Conservation (phyloP, 2,329 filamentous ascomycete species). For the Venturia effusa region DNA sequence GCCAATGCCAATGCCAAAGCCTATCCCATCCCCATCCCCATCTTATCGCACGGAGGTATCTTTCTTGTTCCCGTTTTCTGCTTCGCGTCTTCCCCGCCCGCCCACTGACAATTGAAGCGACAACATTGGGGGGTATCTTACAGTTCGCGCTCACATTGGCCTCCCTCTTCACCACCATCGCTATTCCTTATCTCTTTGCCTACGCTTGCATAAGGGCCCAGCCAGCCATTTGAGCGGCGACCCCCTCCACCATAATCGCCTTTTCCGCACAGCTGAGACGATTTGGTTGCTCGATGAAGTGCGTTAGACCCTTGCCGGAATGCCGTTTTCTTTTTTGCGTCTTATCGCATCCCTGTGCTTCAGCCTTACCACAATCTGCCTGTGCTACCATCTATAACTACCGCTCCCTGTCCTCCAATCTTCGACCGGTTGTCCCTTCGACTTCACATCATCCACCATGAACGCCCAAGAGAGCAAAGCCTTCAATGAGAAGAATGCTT, state of each 20-base stretch:
- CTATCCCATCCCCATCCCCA: too few relatives aligned
- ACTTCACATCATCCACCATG: slow-evolving; percentile 8
- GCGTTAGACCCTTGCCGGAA: background rate
- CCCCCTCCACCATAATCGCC: background rate
- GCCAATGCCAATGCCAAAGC: too few relatives aligned
- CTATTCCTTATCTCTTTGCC: slow-evolving; percentile 7
- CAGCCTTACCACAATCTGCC: background rate
- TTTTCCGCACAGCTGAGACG: background rate
- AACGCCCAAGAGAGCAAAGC: slow-evolving; percentile 14
- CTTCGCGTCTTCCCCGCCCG: background rate
- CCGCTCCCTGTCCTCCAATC: background rate
- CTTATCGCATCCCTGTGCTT: slow-evolving; percentile 7
- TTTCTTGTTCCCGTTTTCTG: background rate
- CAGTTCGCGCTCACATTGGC: slow-evolving; percentile 3
- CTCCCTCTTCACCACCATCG: background rate
- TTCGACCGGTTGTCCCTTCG: background rate
- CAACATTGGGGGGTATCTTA: too few relatives aligned
- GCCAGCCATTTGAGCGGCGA: slow-evolving; percentile 2
- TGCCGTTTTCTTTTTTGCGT: background rate
- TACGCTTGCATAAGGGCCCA: background rate
- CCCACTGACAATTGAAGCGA: background rate
- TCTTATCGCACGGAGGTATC: too few relatives aligned
- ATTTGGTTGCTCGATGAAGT: background rate
- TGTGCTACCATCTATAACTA: background rate
- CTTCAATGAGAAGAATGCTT: slow-evolving; percentile 17